phyloP scores from a whole-genome alignment of 2,329 filamentous ascomycete species.

The Massarina eburnea region DNA sequence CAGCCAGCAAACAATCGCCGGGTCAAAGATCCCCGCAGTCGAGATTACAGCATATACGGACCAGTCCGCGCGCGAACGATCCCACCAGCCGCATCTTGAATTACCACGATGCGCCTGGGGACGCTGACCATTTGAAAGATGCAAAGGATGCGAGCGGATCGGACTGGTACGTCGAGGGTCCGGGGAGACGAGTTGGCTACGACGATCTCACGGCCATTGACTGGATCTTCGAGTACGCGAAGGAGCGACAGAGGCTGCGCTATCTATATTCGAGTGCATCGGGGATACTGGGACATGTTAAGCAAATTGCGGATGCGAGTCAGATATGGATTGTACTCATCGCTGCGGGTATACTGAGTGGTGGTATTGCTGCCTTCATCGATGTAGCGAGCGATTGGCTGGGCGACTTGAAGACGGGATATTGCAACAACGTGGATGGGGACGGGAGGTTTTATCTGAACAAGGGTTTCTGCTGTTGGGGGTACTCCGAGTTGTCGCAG shows the following conservation, averaged over 20 bases:
- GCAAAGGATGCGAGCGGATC: conserved; percentile 48
- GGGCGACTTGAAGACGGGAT: conserved; percentile 86
- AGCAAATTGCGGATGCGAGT: conserved; percentile 76
- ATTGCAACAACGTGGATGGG: conserved; percentile 74
- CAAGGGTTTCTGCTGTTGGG: conserved; percentile 89
- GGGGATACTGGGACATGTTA: conserved; percentile 72
- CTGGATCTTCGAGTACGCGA: conserved; percentile 99
- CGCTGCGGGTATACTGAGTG: conserved; percentile 80
- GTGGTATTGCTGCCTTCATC: conserved; percentile 82
- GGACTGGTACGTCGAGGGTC: conserved; percentile 91
- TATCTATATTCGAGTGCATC: conserved; percentile 69
- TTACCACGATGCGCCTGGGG: conserved; percentile 44
- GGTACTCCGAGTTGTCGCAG: conserved; percentile 73
- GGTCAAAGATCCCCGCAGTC: conserved; percentile 28
- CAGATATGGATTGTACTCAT: conserved; percentile 92
- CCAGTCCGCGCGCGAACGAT: conserved; percentile 21
- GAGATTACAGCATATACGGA: conserved; percentile 24
- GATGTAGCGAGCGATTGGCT: conserved; percentile 92
- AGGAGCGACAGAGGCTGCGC: conserved; percentile 87
- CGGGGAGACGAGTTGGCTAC: conserved; percentile 87
- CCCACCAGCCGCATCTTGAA: conserved; percentile 45
- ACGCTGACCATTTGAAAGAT: conserved; percentile 43
- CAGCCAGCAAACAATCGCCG: conserved; percentile 31
- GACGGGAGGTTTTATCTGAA: conserved; percentile 91
- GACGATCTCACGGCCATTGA: conserved; percentile 97